Evolutionary conservation across 2,329 filamentous ascomycete genomes (phyloP), one percentile per base, ranked within the genome.

Genomic region (Cladosporium oxysporum): DNA sequence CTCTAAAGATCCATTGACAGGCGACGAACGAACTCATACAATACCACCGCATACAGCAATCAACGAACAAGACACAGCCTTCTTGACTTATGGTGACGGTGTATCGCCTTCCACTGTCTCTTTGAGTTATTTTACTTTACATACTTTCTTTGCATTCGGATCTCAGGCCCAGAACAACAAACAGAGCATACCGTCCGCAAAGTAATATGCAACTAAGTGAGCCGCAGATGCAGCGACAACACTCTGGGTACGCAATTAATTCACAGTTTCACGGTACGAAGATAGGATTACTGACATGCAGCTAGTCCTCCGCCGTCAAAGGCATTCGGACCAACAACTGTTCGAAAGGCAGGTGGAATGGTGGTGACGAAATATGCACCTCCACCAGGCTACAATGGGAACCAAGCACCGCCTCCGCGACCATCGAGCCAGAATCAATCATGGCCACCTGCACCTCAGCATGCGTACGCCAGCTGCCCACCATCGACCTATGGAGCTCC

Each of bases 351-450:
- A 81, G 82, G 64, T 67, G 67, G 66, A 37, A 80, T 81, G 7
- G 76, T 83, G 69, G 82, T 83, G 67, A 84, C 82, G 8, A 76
- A 79, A 35, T 83, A 83, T 73, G 79, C 82, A 58, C 82, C 81
- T 50, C 82, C 82, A 33, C 81, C 81, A n/a, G 80, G 80, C 16
- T 83, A 83, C 68, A 76, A 73, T 53, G 68, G 67, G 21, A 73
- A 72, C 53, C 60, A 64, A 11, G 52, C 37, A n/a, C 70, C 71
- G 41, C 68, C 69, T n/a, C 21, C 47, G 16, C 66, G 66, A 18
- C 50, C 64, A n/a, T 63, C 64, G 6, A 68, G 62, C 41, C 68
- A 69, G 49, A 69, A 66, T 21, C 63, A 65, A 55, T 64, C 47
- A 55, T 75, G 72, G 72, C 66, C 66, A 50, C 66, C 58, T n/a